phyloP scores from a whole-genome alignment of 192 early-diverging fungal genomes.

The Funneliformis geosporum region DNA sequence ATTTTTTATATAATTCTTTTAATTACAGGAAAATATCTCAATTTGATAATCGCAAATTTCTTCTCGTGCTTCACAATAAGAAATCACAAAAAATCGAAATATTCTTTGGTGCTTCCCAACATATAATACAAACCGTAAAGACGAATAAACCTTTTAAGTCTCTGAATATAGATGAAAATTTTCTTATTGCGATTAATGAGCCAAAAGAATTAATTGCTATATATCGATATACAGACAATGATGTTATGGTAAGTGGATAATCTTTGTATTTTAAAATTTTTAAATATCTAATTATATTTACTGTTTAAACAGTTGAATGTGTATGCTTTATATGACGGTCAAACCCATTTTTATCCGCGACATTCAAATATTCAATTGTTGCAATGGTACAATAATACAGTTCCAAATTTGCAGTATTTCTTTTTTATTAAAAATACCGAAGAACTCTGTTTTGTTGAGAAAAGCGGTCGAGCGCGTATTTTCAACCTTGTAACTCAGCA shows the following conservation, averaged over 20 bases:
- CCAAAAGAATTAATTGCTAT: slow-evolving; percentile 21
- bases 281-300: neutral
- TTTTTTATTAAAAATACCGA: slow-evolving; percentile 30
- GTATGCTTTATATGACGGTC: slow-evolving; percentile 15
- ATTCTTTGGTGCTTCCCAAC: neutral
- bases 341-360: neutral
- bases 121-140: neutral
- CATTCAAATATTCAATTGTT: slow-evolving; percentile 22
- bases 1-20: neutral
- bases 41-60: neutral
- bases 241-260: neutral
- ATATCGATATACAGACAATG: neutral
- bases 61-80: neutral
- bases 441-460: slow-evolving; percentile 19
- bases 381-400: slow-evolving; percentile 13
- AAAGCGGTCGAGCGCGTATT: slow-evolving; percentile 8
- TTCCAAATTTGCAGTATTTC: slow-evolving; percentile 13
- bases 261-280: neutral
- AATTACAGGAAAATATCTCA: neutral
- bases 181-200: slow-evolving; percentile 6
- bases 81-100: neutral
- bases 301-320: slow-evolving; percentile 4
- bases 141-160: neutral
- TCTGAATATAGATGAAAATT: neutral
- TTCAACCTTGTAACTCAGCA: slow-evolving; percentile 2